A percentile compares a stretch with the other conserved stretches of the same genome.
Conservation (phyloP, 192 early-diverging fungal genomes). For the Entophlyctis helioformis region DNA sequence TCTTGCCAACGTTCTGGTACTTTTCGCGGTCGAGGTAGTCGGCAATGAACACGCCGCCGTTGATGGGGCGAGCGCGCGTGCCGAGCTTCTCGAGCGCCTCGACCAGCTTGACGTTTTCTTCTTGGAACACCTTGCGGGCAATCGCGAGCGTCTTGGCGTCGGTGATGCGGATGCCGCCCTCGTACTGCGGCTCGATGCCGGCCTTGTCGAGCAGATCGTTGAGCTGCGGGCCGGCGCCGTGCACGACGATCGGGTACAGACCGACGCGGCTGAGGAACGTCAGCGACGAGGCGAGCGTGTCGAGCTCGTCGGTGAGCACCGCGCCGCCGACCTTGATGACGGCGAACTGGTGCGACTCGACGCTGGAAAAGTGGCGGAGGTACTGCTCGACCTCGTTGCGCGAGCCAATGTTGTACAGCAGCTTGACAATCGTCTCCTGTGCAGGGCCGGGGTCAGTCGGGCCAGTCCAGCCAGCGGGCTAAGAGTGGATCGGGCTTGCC, state of each 20-base stretch:
- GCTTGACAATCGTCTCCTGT: constrained; percentile 45
- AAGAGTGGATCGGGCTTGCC: too few relatives aligned
- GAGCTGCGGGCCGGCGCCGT: constrained; percentile 95
- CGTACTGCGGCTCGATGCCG: constrained; percentile 91
- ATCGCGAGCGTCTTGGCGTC: constrained; percentile 86
- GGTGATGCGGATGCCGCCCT: constrained; percentile 95
- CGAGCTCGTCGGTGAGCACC: constrained; percentile 90
- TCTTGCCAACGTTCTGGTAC: constrained; percentile 90
- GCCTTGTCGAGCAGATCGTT: constrained; percentile 84
- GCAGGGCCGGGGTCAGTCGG: not conserved
- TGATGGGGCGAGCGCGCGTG: constrained; percentile 90
- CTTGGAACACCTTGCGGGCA: constrained; percentile 85
- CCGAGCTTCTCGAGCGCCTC: constrained; percentile 93
- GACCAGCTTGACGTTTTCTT: constrained; percentile 94
- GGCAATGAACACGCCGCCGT: constrained; percentile 90
- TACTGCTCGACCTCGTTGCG: constrained; percentile 99
- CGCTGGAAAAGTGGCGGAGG: constrained; percentile 88
- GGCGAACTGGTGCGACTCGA: constrained; percentile 98
- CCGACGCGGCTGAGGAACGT: constrained; percentile 97
- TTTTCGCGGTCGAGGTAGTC: constrained; percentile 92
- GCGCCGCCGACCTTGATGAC: constrained; percentile 98
- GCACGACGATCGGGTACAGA: constrained; percentile 95
- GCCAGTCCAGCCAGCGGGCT: not conserved
- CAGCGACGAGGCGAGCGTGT: constrained; percentile 85
- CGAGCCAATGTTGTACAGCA: constrained; percentile 96